These are phyloP conservation scores for Xerophyta viscosa DNA, from an alignment of 106 monocot species.

Conservation along the genomic window DNA sequence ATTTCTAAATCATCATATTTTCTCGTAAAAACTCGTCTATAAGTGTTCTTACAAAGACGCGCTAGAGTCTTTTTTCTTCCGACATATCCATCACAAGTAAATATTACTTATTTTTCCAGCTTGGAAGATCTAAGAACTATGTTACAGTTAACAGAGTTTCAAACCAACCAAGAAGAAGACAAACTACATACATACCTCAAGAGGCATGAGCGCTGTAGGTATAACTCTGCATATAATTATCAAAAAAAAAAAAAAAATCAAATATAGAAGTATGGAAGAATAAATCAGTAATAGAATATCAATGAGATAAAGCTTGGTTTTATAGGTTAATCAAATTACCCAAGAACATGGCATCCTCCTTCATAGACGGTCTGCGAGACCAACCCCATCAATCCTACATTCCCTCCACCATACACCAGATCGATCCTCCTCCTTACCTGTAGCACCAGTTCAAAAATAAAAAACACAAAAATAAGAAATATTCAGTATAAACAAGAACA, in stretches of 20 bases:
- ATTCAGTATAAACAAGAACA: too few relatives aligned
- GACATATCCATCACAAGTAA: too few relatives aligned
- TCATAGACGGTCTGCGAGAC: slow-evolving; percentile 67
- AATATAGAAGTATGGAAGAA: too few relatives aligned
- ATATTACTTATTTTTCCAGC: too few relatives aligned
- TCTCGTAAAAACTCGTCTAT: too few relatives aligned
- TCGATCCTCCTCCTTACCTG: slow-evolving; percentile 71
- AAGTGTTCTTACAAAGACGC: too few relatives aligned
- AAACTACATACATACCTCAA: slow-evolving; percentile 42
- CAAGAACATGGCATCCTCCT: slow-evolving; percentile 78
- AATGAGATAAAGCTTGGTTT: too few relatives aligned
- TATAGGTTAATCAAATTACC: slow-evolving; percentile 19
- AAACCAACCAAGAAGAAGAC: not conserved
- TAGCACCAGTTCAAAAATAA: not conserved
- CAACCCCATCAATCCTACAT: slow-evolving; percentile 78
- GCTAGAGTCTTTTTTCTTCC: too few relatives aligned
- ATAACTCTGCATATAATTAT: slow-evolving; percentile 44
- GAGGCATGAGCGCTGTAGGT: slow-evolving; percentile 66
- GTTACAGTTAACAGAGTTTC: too few relatives aligned
- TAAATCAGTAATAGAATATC: too few relatives aligned
- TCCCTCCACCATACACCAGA: slow-evolving; percentile 87
- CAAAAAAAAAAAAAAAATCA: not conserved
- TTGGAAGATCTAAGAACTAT: too few relatives aligned
- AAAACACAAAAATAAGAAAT: too few relatives aligned
- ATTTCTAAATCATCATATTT: not conserved